phyloP scores from a whole-genome alignment of 306 rosid species.

The Rosa lucieae region DNA sequence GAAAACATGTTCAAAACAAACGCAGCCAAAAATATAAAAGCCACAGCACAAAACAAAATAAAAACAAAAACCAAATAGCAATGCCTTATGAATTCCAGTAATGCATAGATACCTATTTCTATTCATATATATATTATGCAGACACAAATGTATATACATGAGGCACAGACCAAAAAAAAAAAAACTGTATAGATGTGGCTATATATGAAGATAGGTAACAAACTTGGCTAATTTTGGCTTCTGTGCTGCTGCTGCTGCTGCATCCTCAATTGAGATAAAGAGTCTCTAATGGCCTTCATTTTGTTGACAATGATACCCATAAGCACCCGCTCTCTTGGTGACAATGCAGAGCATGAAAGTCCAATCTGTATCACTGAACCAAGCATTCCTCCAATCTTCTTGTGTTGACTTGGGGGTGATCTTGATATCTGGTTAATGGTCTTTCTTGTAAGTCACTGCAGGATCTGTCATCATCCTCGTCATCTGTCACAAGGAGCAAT shows the following conservation, averaged over 20 bases:
- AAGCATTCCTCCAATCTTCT: conserved; percentile 32
- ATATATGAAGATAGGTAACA: no score
- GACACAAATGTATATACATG: no score
- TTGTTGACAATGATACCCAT: conserved; percentile 32
- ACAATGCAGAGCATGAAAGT: conserved; percentile 38
- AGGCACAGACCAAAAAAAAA: no score
- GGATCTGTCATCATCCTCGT: background rate
- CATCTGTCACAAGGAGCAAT: conserved; percentile 22
- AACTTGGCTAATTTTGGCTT: no score
- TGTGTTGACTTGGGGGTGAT: background rate
- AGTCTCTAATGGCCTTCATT: conserved; percentile 32
- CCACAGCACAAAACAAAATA: background rate
- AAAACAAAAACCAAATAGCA: background rate
- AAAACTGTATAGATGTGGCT: no score
- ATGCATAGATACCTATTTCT: no score
- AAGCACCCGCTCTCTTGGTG: conserved; percentile 31
- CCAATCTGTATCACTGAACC: conserved; percentile 42
- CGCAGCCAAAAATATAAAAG: background rate
- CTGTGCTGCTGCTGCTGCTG: no score
- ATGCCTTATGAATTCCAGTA: background rate
- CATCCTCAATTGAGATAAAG: background rate
- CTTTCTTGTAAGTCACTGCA: conserved; percentile 16
- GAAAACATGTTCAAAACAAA: background rate
- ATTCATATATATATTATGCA: no score
- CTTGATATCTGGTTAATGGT: background rate